Percentiles rank a stretch among this genome's conserved stretches.
phyloP scores from a whole-genome alignment of 2,329 filamentous ascomycete species.

The Beauveria varroae region DNA sequence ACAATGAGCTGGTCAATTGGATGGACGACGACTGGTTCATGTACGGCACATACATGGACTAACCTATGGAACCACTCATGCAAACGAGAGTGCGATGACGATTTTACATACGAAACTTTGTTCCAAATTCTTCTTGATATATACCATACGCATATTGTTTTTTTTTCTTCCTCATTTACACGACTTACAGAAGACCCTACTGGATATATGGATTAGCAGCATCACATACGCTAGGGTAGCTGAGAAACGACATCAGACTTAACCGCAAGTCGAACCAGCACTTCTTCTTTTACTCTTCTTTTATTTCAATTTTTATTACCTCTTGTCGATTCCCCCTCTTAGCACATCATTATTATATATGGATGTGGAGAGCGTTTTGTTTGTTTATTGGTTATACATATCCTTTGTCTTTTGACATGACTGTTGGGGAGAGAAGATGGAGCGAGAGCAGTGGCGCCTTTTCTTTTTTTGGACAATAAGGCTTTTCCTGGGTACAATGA shows the following conservation, averaged over 20 bases:
- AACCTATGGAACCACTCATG: neutral
- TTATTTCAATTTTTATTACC: neutral
- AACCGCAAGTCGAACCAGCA: neutral
- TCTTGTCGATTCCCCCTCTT: neutral
- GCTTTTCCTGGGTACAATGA: neutral
- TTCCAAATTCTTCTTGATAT: neutral
- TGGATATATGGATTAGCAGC: neutral
- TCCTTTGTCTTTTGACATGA: neutral
- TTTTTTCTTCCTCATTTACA: neutral
- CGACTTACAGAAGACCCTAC: neutral
- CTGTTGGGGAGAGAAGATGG: neutral
- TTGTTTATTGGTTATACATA: neutral
- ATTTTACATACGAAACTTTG: neutral
- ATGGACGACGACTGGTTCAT: conserved; percentile 30
- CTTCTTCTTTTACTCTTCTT: neutral
- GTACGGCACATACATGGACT: conserved; percentile 20
- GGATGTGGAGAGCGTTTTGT: neutral
- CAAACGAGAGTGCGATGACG: neutral
- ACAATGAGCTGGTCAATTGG: conserved; percentile 30
- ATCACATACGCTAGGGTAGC: neutral
- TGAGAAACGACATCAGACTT: neutral
- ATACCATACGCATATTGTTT: neutral
- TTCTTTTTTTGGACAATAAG: neutral
- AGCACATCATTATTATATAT: neutral
- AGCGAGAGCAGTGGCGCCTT: neutral